Conservation (phyloP, 768 basidiomycete species). For the Mycena filopes region DNA sequence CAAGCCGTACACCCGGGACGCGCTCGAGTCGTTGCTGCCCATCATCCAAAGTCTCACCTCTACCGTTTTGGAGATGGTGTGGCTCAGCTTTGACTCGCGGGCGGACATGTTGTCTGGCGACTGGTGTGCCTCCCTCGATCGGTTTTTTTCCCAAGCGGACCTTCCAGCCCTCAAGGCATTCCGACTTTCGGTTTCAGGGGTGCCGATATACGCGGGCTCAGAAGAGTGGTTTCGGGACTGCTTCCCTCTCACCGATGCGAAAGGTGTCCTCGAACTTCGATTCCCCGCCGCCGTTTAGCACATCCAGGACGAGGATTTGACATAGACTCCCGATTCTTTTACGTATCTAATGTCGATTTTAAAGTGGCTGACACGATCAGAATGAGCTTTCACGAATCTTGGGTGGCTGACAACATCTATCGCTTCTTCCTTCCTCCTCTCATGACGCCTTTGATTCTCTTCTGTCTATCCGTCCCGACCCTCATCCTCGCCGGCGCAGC, state of each 20-base stretch:
- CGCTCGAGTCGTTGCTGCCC: background rate
- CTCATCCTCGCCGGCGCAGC: background rate
- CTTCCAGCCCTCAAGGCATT: background rate
- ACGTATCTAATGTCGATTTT: background rate
- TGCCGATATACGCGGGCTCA: background rate
- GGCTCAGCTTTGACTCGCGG: background rate
- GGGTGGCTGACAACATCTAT: slow-evolving; percentile 16
- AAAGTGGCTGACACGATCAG: slow-evolving; percentile 3
- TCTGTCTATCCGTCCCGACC: background rate
- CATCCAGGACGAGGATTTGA: too few relatives aligned
- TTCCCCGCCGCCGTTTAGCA: too few relatives aligned
- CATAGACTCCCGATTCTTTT: too few relatives aligned
- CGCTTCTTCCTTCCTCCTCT: background rate
- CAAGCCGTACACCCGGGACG: too few relatives aligned
- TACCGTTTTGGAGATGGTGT: background rate
- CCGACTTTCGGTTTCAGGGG: background rate
- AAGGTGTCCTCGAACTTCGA: background rate
- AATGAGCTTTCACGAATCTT: background rate
- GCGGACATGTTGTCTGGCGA: background rate
- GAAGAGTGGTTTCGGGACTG: background rate
- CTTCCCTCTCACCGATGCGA: background rate
- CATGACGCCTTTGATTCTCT: slow-evolving; percentile 16
- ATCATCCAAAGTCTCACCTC: slow-evolving; percentile 4
- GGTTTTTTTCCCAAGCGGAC: background rate
- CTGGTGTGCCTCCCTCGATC: background rate